These are phyloP conservation scores for Saprolegnia parasitica DNA, from an alignment of 352 stramenopile genomes.

Conservation along the genomic window DNA sequence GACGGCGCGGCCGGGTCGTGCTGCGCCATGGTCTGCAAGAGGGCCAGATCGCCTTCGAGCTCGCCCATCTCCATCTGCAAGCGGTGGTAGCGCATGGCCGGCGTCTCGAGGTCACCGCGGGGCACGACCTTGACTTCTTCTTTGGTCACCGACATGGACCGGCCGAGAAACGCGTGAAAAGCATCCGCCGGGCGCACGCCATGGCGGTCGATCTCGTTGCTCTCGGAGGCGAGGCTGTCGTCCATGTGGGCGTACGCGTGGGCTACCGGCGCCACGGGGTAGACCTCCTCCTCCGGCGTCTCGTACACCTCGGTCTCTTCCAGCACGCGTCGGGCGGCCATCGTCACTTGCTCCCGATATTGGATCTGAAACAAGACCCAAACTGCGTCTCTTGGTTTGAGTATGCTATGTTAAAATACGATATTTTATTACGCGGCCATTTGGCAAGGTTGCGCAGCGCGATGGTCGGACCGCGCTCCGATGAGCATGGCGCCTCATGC, in stretches of 20 bases:
- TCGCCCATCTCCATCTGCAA: constrained; percentile 27
- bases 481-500: background rate
- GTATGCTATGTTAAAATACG: too few relatives aligned
- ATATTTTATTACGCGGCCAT: background rate
- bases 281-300: constrained; percentile 27
- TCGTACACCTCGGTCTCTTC: constrained; percentile 29
- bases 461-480: background rate
- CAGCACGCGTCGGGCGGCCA: constrained; percentile 16
- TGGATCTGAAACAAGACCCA: background rate
- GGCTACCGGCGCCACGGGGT: background rate
- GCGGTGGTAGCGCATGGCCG: constrained; percentile 26
- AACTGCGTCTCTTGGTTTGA: too few relatives aligned
- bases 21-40: constrained; percentile 18
- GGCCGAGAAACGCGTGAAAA: constrained; percentile 25
- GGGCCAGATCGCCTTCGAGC: constrained; percentile 21
- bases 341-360: background rate
- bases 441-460: background rate
- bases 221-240: constrained; percentile 3
- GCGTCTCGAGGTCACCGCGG: constrained; percentile 21
- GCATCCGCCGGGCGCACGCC: constrained; percentile 21
- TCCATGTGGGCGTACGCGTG: constrained; percentile 28
- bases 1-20: constrained; percentile 2
- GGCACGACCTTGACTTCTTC: constrained; percentile 25
- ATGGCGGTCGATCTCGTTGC: constrained; percentile 26
- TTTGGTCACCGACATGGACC: constrained; percentile 10